A percentile compares a stretch with the other conserved stretches of the same genome.
Evolutionary conservation across 257 asterid species (phyloP).

Genomic region (Ehretia macrophylla): DNA sequence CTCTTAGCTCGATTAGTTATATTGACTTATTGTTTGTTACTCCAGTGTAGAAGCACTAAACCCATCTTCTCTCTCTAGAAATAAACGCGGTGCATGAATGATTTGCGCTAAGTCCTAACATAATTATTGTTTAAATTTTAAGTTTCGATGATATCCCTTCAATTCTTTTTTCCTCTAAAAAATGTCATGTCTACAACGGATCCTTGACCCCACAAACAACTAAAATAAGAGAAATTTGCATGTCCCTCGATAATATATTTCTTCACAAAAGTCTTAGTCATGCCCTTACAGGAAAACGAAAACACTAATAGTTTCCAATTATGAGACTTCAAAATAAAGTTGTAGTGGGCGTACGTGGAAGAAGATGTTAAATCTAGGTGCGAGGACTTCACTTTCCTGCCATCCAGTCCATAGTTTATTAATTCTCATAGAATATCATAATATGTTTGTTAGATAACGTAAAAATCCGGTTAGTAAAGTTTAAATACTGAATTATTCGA

Average conservation of each 20-base stretch:
- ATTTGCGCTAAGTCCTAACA: too few species aligned
- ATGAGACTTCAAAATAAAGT: slow-evolving; percentile 8
- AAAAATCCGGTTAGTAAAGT: too few species aligned
- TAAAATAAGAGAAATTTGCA: slow-evolving; percentile 8
- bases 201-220: slow-evolving; percentile 27
- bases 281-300: slow-evolving; percentile 9
- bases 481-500: too few species aligned
- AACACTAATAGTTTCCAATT: not conserved
- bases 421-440: too few species aligned
- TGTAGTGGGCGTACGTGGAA: not conserved
- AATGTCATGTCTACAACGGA: slow-evolving; percentile 16
- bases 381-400: slow-evolving; percentile 18
- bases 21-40: too few species aligned
- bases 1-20: too few species aligned
- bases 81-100: too few species aligned
- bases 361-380: not conserved
- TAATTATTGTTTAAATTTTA: too few species aligned
- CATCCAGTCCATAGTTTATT: too few species aligned
- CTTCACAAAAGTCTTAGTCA: slow-evolving; percentile 17
- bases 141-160: slow-evolving; percentile 3
- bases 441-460: too few species aligned
- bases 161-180: slow-evolving; percentile 6
- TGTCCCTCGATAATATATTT: not conserved
- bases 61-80: too few species aligned
- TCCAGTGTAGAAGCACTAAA: too few species aligned